Evolutionary conservation across 306 rosid genomes (phyloP).

Genomic region (Prosopis cineraria): DNA sequence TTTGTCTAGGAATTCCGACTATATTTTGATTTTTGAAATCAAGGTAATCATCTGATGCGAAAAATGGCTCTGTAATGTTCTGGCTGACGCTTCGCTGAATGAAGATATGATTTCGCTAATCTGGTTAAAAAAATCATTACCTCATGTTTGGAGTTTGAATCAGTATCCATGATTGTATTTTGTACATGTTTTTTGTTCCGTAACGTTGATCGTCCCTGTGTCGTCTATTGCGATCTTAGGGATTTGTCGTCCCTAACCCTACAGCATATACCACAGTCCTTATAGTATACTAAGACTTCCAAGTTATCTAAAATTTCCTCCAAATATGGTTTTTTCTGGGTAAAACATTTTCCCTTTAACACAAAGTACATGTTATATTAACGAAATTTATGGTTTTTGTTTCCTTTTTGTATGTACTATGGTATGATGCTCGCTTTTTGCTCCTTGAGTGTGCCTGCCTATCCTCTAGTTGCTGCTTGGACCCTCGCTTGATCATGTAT

Average conservation of each 20-base stretch:
- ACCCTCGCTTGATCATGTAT: not conserved
- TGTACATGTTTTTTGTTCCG: not conserved
- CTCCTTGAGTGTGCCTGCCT: not conserved
- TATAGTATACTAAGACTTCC: not conserved
- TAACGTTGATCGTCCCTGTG: not conserved
- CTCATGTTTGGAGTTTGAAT: not conserved
- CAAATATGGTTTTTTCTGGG: not conserved
- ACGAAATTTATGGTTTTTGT: not conserved
- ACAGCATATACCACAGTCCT: not conserved
- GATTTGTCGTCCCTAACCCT: slow-evolving; percentile 1
- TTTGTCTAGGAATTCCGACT: not conserved
- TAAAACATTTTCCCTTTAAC: not conserved
- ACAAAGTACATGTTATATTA: not conserved
- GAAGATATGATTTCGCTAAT: not conserved
- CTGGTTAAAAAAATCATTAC: not conserved
- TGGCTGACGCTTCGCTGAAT: slow-evolving; percentile 8
- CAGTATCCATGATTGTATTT: not conserved
- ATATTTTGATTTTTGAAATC: not conserved
- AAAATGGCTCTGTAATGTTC: not conserved
- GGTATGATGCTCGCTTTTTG: not conserved
- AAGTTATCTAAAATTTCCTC: not conserved
- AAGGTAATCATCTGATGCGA: not conserved
- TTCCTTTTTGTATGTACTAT: not conserved
- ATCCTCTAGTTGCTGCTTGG: not conserved
- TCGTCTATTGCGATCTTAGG: not conserved